These are phyloP conservation scores for Leccinum incarnatum DNA, from an alignment of 768 basidiomycete species.

Conservation along the genomic window DNA sequence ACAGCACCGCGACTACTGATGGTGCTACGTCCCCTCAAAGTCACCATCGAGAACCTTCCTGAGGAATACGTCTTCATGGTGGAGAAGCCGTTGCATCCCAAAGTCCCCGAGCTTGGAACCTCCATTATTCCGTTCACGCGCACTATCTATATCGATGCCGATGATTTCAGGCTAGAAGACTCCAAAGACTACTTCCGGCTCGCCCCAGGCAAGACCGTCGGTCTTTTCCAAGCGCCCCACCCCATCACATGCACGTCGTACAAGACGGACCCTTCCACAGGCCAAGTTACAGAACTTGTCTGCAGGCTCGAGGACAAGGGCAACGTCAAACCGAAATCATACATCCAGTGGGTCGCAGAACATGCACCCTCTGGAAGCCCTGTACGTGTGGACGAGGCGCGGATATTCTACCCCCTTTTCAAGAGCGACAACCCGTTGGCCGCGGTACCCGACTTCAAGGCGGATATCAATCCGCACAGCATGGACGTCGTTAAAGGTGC, in stretches of 20 bases:
- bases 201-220: constrained; percentile 96
- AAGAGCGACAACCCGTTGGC: constrained; percentile 85
- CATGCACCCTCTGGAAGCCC: constrained; percentile 77
- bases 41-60: constrained; percentile 87
- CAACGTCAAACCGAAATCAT: constrained; percentile 83
- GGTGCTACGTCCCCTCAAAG: constrained; percentile 87
- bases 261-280: constrained; percentile 68
- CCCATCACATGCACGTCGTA: constrained; percentile 93
- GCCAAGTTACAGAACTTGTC: constrained; percentile 74
- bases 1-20: constrained; percentile 86
- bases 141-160: constrained; percentile 86
- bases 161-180: constrained; percentile 90
- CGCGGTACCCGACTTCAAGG: constrained; percentile 67
- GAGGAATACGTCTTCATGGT: constrained; percentile 81
- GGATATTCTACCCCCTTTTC: constrained; percentile 92
- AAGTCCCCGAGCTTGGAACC: constrained; percentile 82
- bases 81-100: constrained; percentile 92
- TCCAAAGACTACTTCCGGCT: constrained; percentile 96
- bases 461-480: constrained; percentile 81
- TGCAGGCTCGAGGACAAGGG: constrained; percentile 75
- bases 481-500: constrained; percentile 78
- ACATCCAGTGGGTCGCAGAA: constrained; percentile 96
- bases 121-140: constrained; percentile 83
- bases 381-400: constrained; percentile 82
- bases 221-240: constrained; percentile 88